Conservation (phyloP, 2,329 filamentous ascomycete species). For the Talaromyces sp. region DNA sequence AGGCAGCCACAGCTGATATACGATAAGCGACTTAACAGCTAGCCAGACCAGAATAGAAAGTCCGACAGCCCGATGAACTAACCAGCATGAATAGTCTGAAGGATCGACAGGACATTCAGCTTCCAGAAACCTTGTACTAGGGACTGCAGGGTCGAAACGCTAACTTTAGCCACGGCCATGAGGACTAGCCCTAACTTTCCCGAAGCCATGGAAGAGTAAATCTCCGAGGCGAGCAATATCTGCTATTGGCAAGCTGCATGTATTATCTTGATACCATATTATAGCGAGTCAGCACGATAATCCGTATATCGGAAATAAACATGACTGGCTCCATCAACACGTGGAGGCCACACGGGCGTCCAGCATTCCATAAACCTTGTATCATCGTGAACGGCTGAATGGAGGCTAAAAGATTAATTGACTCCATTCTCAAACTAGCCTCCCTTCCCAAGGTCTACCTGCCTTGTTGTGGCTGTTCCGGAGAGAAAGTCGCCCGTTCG, state of each 20-base stretch:
- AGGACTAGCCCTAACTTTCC: neutral
- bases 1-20: neutral
- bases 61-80: neutral
- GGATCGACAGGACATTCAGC: neutral
- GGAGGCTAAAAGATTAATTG: neutral
- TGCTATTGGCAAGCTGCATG: neutral
- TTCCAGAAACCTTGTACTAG: neutral
- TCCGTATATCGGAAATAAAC: constrained; percentile 2
- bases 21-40: neutral
- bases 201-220: neutral
- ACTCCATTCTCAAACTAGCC: neutral
- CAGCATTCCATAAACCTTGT: neutral
- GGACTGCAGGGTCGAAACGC: neutral
- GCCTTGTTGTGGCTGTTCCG: neutral
- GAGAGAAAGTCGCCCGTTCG: neutral
- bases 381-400: neutral
- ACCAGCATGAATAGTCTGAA: neutral
- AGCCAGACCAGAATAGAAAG: neutral
- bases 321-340: neutral
- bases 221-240: neutral
- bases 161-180: neutral
- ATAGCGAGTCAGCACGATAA: neutral
- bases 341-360: constrained; percentile 4
- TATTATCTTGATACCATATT: neutral
- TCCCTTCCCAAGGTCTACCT: neutral